phyloP scores from a whole-genome alignment of 352 stramenopile species.

The Phytophthora pluvialis region DNA sequence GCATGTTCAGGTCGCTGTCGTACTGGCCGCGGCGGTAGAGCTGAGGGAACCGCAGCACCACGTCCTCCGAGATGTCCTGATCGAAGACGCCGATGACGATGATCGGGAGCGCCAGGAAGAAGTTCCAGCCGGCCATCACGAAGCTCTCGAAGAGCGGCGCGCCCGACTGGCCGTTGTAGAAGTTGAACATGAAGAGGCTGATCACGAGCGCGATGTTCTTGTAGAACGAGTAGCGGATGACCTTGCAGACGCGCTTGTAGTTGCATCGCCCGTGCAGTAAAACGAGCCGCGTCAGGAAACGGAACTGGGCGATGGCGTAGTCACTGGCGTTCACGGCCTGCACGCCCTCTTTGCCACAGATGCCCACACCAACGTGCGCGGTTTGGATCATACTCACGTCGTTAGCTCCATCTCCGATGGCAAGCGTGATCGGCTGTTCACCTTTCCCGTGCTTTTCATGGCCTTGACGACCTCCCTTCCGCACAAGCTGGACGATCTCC shows the following conservation, averaged over 20 bases:
- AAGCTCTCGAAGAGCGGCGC: slow-evolving; percentile 81
- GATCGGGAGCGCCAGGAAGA: slow-evolving; percentile 93
- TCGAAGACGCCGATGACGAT: slow-evolving; percentile 81
- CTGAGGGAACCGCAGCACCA: slow-evolving; percentile 58
- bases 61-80: slow-evolving; percentile 60
- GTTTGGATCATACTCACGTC: slow-evolving; percentile 99
- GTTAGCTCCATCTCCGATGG: slow-evolving; percentile 98
- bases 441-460: slow-evolving; percentile 21
- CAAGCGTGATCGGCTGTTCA: slow-evolving; percentile 86
- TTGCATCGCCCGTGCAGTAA: slow-evolving; percentile 97
- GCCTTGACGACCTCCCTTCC: slow-evolving; percentile 32
- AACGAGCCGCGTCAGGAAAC: slow-evolving; percentile 93
- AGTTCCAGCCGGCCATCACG: slow-evolving; percentile 81
- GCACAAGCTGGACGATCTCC: slow-evolving; percentile 76
- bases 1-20: slow-evolving; percentile 72
- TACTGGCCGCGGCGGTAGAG: slow-evolving; percentile 56
- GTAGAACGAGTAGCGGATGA: slow-evolving; percentile 98
- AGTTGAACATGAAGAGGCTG: slow-evolving; percentile 91
- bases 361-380: slow-evolving; percentile 97
- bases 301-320: slow-evolving; percentile 96
- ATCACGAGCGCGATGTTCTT: slow-evolving; percentile 97
- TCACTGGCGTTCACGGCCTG: slow-evolving; percentile 97
- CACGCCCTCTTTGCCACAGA: slow-evolving; percentile 97
- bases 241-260: slow-evolving; percentile 95
- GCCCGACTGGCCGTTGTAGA: slow-evolving; percentile 94